Percentiles rank a stretch among this genome's conserved stretches.
Evolutionary conservation across 805 yeast genomes (phyloP).

Genomic region (Phaffomyces thermotolerans): DNA sequence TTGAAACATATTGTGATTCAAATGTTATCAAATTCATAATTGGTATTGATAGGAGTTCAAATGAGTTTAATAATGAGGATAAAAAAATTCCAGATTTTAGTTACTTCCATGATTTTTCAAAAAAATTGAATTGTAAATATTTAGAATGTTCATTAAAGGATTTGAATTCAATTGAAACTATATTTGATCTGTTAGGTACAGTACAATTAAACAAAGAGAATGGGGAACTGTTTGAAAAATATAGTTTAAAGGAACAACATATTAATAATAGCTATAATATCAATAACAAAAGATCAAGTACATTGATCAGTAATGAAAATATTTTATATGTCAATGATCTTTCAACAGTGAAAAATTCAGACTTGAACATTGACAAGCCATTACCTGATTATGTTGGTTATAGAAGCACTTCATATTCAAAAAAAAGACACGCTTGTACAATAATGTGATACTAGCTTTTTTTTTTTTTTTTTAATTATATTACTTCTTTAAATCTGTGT

Average conservation of each 20-base stretch:
- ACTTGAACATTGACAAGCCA: not conserved
- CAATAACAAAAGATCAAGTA: not conserved
- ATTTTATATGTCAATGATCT: too few species aligned
- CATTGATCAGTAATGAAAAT: not conserved
- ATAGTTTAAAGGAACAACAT: not conserved
- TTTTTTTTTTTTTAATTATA: not conserved
- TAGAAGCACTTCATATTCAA: conserved; percentile 7
- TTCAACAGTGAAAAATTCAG: too few species aligned
- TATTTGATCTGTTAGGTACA: conserved; percentile 17
- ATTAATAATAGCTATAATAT: not conserved
- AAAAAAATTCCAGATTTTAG: conserved; percentile 22
- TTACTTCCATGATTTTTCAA: conserved; percentile 25
- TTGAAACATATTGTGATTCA: conserved; percentile 30
- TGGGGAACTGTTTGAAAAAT: not conserved
- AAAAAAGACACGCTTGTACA: conserved; percentile 2
- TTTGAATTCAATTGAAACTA: conserved; percentile 9
- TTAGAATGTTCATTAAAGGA: conserved; percentile 28
- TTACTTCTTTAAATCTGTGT: too few species aligned
- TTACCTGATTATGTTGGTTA: conserved; percentile 1
- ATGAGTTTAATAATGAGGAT: conserved; percentile 24
- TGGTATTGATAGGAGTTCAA: conserved; percentile 24
- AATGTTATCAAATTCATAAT: conserved; percentile 30
- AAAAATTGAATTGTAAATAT: conserved; percentile 26
- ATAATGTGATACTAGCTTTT: conserved; percentile 1
- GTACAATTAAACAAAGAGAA: conserved; percentile 2